phyloP scores from a whole-genome alignment of 225 moss, liverwort and hornwort genomes.

The Pseudisothecium myosuroides region DNA sequence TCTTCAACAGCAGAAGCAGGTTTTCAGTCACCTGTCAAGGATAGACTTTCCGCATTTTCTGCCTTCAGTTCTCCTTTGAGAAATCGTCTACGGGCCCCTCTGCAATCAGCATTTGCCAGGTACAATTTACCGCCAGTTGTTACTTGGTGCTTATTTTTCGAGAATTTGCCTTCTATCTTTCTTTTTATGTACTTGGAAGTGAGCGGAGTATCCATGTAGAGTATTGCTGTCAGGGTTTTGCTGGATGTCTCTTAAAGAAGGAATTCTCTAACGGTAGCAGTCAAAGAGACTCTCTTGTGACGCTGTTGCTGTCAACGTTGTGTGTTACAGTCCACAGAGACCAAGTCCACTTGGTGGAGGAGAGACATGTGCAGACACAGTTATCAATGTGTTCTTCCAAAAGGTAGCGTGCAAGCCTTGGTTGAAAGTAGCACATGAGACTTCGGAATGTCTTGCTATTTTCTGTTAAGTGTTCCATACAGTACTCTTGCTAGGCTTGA shows the following conservation, averaged over 20 bases:
- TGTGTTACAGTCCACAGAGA: constrained; percentile 74
- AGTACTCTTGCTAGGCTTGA: not conserved
- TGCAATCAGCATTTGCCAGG: constrained; percentile 98
- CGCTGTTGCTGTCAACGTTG: not conserved
- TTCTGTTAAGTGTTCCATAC: not conserved
- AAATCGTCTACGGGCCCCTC: constrained; percentile 57
- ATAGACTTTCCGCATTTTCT: constrained; percentile 81
- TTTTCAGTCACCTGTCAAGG: constrained; percentile 67
- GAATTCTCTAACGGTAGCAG: not conserved
- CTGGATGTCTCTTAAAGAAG: not conserved
- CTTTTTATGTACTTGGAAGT: not conserved
- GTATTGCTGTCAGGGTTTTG: not conserved
- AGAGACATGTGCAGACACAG: constrained; percentile 94
- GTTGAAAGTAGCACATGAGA: not conserved
- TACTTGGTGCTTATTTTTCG: not conserved
- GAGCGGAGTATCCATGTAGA: not conserved
- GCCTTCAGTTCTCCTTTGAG: constrained; percentile 75
- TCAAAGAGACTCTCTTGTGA: not conserved
- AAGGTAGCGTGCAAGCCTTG: constrained; percentile 52
- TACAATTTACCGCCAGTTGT: not conserved
- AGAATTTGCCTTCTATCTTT: not conserved
- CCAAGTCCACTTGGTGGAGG: constrained; percentile 94
- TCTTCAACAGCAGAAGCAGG: constrained; percentile 39
- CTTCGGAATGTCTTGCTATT: not conserved
- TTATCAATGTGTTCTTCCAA: constrained; percentile 77